A percentile compares a stretch with the other conserved stretches of the same genome.
Evolutionary conservation across 257 asterid species (phyloP).

Genomic region (Misopates orontium): DNA sequence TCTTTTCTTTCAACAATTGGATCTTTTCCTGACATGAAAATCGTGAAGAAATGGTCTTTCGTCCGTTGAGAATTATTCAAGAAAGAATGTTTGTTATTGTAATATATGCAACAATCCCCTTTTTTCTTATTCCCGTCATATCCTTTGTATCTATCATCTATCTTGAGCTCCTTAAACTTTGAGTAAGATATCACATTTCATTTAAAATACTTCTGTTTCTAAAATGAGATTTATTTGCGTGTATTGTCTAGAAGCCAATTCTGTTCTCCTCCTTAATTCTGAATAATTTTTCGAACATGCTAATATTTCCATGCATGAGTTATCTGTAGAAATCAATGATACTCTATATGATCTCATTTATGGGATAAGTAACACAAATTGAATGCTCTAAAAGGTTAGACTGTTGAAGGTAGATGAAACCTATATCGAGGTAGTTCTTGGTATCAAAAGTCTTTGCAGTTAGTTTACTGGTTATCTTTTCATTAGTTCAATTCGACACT

Average conservation of each 20-base stretch:
- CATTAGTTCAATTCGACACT: neutral
- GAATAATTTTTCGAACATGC: neutral
- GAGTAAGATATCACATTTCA: neutral
- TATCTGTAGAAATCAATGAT: neutral
- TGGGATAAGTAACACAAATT: too few relatives aligned
- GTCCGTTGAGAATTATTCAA: neutral
- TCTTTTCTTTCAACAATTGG: constrained; percentile 4
- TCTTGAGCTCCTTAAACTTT: neutral
- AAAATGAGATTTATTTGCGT: neutral
- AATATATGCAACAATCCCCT: neutral
- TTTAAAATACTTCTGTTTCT: neutral
- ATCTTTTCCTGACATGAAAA: constrained; percentile 6
- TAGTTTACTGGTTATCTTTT: neutral
- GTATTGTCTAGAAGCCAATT: neutral
- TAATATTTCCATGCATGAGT: neutral
- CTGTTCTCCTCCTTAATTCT: neutral
- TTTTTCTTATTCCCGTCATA: neutral
- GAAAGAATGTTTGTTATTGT: neutral
- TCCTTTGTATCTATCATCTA: neutral
- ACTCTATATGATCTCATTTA: too few relatives aligned
- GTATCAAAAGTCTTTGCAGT: neutral
- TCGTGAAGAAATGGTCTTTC: neutral
- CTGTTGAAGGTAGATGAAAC: too few relatives aligned
- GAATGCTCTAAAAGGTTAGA: too few relatives aligned
- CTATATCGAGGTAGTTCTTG: neutral